Percentiles rank a stretch among this genome's conserved stretches.
Evolutionary conservation across 148 eudicot species (phyloP).

Genomic region (Persicaria maculosa): DNA sequence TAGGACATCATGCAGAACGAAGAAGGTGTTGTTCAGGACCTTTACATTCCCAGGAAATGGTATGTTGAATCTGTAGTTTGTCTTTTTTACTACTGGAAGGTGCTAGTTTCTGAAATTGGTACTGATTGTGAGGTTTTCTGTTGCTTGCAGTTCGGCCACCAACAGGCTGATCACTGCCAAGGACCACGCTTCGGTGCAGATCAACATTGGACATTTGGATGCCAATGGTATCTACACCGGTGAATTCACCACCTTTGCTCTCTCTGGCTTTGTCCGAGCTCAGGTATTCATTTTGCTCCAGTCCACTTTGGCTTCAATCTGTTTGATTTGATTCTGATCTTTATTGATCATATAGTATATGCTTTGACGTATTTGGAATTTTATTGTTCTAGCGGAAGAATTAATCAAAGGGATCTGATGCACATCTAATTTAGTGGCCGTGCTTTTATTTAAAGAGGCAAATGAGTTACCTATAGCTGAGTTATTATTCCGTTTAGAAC

Average conservation of each 20-base stretch:
- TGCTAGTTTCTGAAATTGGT: not conserved
- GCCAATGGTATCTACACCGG: conserved; percentile 30
- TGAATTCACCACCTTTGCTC: conserved; percentile 26
- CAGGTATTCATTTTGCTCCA: conserved; percentile 20
- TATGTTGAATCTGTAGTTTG: not conserved
- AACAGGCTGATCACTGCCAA: conserved; percentile 35
- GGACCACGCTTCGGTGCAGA: conserved; percentile 37
- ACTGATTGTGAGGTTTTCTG: not conserved
- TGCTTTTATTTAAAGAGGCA: no score
- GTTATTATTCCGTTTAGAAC: no score
- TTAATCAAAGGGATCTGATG: no score
- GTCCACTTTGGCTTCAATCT: not conserved
- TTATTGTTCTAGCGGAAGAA: no score
- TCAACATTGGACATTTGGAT: conserved; percentile 38
- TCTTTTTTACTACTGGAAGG: no score
- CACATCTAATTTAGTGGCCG: no score
- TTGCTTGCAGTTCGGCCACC: conserved; percentile 30
- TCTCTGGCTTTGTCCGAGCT: conserved; percentile 31
- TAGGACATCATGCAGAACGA: conserved; percentile 8
- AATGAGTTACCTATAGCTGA: no score
- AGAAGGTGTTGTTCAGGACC: conserved; percentile 8
- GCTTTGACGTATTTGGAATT: no score
- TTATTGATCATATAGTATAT: no score
- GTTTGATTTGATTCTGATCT: not conserved
- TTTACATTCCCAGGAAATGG: conserved; percentile 19